Conservation (phyloP, 2,329 filamentous ascomycete genomes). For the Thielaviopsis punctulata region DNA sequence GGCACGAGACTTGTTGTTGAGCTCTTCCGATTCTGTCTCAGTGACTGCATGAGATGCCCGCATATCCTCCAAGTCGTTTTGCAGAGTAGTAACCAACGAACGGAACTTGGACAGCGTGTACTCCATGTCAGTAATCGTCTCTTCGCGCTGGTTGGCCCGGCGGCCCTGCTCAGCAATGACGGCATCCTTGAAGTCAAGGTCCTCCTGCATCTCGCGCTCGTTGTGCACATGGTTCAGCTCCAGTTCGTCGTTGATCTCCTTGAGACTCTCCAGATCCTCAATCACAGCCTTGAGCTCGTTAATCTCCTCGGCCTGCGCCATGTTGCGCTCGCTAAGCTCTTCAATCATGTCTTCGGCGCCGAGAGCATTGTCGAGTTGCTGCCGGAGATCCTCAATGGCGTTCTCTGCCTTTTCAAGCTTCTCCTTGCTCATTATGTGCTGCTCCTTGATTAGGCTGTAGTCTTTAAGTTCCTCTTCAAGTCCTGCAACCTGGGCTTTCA, state of each 20-base stretch:
- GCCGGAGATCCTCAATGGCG: constrained; percentile 67
- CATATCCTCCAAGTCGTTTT: constrained; percentile 81
- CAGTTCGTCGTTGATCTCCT: constrained; percentile 87
- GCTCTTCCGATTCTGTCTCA: constrained; percentile 79
- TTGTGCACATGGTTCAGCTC: constrained; percentile 86
- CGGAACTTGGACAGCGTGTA: constrained; percentile 80
- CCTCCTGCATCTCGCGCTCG: constrained; percentile 85
- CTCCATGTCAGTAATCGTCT: constrained; percentile 69
- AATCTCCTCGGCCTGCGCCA: constrained; percentile 65
- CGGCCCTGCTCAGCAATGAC: constrained; percentile 69
- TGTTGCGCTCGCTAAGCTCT: constrained; percentile 74
- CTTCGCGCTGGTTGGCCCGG: constrained; percentile 58
- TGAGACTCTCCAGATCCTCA: constrained; percentile 73
- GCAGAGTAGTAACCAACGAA: constrained; percentile 70
- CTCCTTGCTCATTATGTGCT: constrained; percentile 53
- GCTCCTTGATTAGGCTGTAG: constrained; percentile 45
- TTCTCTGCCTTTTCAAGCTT: constrained; percentile 56
- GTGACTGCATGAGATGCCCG: constrained; percentile 81
- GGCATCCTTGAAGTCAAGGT: constrained; percentile 74
- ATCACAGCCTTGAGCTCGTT: constrained; percentile 68
- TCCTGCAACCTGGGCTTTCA: constrained; percentile 55
- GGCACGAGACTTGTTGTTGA: constrained; percentile 71
- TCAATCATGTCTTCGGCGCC: constrained; percentile 90
- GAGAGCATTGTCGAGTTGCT: constrained; percentile 77
- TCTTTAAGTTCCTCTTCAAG: constrained; percentile 60